Evolutionary conservation across 495 filamentous ascomycete genomes (phyloP).

Genomic region (Podospora conica): DNA sequence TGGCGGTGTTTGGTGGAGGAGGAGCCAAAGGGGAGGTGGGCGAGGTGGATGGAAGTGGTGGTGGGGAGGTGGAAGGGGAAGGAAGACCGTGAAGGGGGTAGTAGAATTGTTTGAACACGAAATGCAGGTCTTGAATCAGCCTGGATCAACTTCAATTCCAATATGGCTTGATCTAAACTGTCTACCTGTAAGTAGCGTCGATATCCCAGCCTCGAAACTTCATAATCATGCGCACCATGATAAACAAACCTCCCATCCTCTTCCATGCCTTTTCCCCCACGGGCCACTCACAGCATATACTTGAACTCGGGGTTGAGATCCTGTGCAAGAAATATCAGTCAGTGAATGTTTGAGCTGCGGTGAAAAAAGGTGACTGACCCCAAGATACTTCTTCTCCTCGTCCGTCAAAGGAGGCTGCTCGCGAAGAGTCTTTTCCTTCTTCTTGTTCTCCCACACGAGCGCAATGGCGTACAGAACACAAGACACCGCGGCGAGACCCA

Average conservation of each 20-base stretch:
- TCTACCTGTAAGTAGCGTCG: background rate
- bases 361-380: constrained; percentile 27
- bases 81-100: background rate
- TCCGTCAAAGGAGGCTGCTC: constrained; percentile 56
- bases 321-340: constrained; percentile 13
- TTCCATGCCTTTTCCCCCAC: background rate
- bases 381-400: constrained; percentile 66
- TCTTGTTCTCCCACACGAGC: constrained; percentile 59
- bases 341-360: background rate
- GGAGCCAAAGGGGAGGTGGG: background rate
- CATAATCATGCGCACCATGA: background rate
- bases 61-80: background rate
- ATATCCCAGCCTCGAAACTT: background rate
- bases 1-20: background rate
- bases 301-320: constrained; percentile 61
- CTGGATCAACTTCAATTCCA: background rate
- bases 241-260: background rate
- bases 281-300: constrained; percentile 34
- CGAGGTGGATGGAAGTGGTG: background rate
- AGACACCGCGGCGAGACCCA: constrained; percentile 55
- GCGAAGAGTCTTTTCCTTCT: constrained; percentile 45
- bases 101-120: background rate
- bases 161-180: background rate
- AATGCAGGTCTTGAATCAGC: too few species aligned
- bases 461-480: constrained; percentile 56